Conservation (phyloP, 768 basidiomycete species). For the Atractiella rhizophila region DNA sequence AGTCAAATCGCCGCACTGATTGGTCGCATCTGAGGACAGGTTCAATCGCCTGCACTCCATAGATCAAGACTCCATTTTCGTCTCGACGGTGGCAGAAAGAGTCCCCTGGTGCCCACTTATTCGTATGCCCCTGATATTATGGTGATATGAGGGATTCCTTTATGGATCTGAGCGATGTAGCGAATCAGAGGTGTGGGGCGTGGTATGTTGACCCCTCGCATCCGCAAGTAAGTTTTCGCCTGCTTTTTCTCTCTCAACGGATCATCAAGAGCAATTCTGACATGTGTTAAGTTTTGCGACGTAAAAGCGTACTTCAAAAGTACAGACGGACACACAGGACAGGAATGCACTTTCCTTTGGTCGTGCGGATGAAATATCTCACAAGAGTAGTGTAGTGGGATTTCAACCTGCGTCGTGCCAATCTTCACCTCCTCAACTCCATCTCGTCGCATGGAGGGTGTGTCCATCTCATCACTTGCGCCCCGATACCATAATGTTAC, state of each 20-base stretch:
- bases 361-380: too few relatives aligned
- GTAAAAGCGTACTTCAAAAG: slow-evolving; percentile 13
- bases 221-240: slow-evolving; percentile 26
- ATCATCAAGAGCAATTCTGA: slow-evolving; percentile 14
- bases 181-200: slow-evolving; percentile 76
- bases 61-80: slow-evolving; percentile 45
- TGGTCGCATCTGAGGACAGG: too few relatives aligned
- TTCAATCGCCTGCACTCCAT: slow-evolving; percentile 78
- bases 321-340: slow-evolving; percentile 14
- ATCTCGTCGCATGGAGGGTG: slow-evolving; percentile 37
- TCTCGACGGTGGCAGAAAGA: slow-evolving; percentile 29
- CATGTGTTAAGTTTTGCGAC: background rate
- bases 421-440: slow-evolving; percentile 46
- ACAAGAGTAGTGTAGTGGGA: too few relatives aligned
- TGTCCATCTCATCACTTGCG: background rate
- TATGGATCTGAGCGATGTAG: slow-evolving; percentile 21
- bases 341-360: too few relatives aligned
- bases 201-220: slow-evolving; percentile 58
- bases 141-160: background rate
- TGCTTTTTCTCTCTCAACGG: slow-evolving; percentile 3
- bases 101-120: slow-evolving; percentile 34
- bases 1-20: too few relatives aligned
- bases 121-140: slow-evolving; percentile 20
- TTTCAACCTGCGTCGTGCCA: slow-evolving; percentile 58
- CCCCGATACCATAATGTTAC: background rate